Conservation (phyloP, 148 eudicot genomes). For the Polygonum maritimum region DNA sequence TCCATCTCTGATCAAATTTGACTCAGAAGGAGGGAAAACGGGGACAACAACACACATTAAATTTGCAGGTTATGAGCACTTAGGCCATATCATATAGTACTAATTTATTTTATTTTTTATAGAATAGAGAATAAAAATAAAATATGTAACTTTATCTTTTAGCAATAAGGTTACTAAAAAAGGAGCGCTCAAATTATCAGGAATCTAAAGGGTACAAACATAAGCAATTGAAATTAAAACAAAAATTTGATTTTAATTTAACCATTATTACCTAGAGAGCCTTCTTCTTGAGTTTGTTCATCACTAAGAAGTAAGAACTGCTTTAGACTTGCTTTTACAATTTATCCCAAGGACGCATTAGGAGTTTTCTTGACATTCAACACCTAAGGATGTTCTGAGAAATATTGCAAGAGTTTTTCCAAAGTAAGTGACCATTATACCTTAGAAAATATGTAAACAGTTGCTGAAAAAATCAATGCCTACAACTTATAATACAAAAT, state of each 20-base stretch:
- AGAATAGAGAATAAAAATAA: no score
- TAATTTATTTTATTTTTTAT: no score
- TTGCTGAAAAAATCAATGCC: not conserved
- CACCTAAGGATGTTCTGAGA: slow-evolving; percentile 73
- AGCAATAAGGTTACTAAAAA: no score
- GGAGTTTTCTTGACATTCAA: slow-evolving; percentile 66
- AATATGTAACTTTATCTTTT: no score
- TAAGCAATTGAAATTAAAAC: not conserved
- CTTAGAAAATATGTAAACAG: not conserved
- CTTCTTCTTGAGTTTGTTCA: slow-evolving; percentile 86
- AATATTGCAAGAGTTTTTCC: not conserved
- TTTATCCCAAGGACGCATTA: slow-evolving; percentile 68
- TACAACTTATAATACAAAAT: no score
- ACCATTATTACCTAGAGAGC: slow-evolving; percentile 44
- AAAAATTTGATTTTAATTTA: not conserved
- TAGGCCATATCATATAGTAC: no score
- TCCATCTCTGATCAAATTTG: no score
- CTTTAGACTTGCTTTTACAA: slow-evolving; percentile 75
- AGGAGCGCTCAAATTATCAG: not conserved
- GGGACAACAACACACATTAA: no score
- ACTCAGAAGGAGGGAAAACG: no score
- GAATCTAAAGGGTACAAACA: not conserved
- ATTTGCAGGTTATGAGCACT: no score
- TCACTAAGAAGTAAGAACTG: slow-evolving; percentile 50
- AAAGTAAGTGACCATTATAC: slow-evolving; percentile 14